These are phyloP conservation scores for Aegilops longissima DNA, from an alignment of 176 grass and related monocot genomes.

Conservation along the genomic window DNA sequence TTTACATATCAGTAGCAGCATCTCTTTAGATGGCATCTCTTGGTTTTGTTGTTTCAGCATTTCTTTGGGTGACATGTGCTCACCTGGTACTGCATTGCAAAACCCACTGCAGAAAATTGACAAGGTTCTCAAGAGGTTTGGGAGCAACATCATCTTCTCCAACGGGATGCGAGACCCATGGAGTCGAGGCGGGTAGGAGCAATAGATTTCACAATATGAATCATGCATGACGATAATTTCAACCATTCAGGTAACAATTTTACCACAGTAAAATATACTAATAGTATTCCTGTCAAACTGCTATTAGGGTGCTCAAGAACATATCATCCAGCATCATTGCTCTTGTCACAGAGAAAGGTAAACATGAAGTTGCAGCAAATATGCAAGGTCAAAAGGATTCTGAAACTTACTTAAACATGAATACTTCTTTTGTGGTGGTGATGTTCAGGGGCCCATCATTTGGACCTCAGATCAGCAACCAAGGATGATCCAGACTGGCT, in stretches of 20 bases:
- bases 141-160: constrained; percentile 96
- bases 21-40: neutral
- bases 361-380: neutral
- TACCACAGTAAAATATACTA: neutral
- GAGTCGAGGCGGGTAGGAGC: constrained; percentile 80
- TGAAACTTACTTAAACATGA: neutral
- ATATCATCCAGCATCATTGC: constrained; percentile 88
- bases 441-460: constrained; percentile 75
- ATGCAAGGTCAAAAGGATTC: neutral
- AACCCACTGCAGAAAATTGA: constrained; percentile 63
- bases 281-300: neutral
- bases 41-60: no score
- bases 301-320: constrained; percentile 86
- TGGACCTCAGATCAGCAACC: constrained; percentile 71
- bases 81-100: neutral
- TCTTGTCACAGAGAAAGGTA: constrained; percentile 81
- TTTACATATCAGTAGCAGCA: neutral
- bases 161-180: constrained; percentile 96
- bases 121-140: constrained; percentile 72
- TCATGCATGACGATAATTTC: neutral
- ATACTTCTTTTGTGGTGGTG: neutral
- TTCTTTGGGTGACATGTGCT: no score
- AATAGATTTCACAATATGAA: neutral
- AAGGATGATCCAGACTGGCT: constrained; percentile 86
- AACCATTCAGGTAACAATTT: neutral